phyloP scores from a whole-genome alignment of 1,284 basidiomycete genomes.

The Fomitopsis schrenkii region DNA sequence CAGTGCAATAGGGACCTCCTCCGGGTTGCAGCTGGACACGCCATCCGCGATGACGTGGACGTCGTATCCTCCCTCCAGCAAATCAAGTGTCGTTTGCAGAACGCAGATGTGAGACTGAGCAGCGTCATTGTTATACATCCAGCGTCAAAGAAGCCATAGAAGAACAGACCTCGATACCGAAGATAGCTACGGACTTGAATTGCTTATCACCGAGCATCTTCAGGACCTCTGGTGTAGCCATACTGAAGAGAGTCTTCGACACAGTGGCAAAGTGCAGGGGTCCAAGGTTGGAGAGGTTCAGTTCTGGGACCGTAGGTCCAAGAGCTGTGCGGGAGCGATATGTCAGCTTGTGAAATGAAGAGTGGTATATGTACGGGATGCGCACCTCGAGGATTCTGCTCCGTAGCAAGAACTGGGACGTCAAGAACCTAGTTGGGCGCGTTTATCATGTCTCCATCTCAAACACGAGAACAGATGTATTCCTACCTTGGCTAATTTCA shows the following conservation, averaged over 20 bases:
- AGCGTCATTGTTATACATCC: neutral
- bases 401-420: slow-evolving; percentile 74
- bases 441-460: neutral
- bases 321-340: slow-evolving; percentile 44
- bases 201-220: slow-evolving; percentile 45
- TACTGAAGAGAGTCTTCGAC: slow-evolving; percentile 80
- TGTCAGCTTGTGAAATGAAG: neutral
- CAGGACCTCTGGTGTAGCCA: slow-evolving; percentile 70
- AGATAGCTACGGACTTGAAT: slow-evolving; percentile 64
- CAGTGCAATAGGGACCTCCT: slow-evolving; percentile 62
- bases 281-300: slow-evolving; percentile 57
- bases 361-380: neutral
- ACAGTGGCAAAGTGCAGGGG: slow-evolving; percentile 55
- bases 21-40: slow-evolving; percentile 76
- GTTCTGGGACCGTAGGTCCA: slow-evolving; percentile 64
- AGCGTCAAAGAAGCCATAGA: neutral
- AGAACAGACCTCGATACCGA: slow-evolving; percentile 77
- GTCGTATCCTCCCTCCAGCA: slow-evolving; percentile 50
- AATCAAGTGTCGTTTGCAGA: slow-evolving; percentile 74
- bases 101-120: slow-evolving; percentile 86
- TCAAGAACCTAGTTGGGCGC: slow-evolving; percentile 47
- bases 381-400: slow-evolving; percentile 79
- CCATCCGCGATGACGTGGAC: slow-evolving; percentile 81
- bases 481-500: slow-evolving; percentile 69
- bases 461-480: neutral